These are phyloP conservation scores for Phytophthora pinifolia DNA, from an alignment of 352 stramenopile genomes.

Conservation along the genomic window DNA sequence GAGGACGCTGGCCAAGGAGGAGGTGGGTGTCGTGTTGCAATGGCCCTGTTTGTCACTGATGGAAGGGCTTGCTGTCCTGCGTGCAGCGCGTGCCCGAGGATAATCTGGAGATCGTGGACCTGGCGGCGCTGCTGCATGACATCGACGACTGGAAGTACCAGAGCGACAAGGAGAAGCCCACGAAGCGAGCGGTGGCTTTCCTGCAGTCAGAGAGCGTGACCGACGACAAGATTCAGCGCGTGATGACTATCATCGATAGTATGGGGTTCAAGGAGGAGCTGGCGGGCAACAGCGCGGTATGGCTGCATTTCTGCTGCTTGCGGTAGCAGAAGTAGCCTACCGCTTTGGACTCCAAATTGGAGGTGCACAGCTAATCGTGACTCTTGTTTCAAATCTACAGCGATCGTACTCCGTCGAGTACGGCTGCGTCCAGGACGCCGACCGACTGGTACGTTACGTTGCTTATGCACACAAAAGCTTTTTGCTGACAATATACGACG, in stretches of 20 bases:
- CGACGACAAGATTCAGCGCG: constrained; percentile 50
- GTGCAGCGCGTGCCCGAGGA: constrained; percentile 53
- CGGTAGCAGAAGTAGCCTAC: too few species aligned
- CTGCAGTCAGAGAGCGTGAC: constrained; percentile 52
- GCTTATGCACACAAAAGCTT: not conserved
- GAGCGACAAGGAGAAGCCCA: constrained; percentile 41
- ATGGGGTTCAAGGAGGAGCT: constrained; percentile 90
- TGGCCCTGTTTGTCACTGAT: not conserved
- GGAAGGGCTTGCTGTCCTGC: not conserved
- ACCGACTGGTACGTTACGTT: constrained; percentile 58
- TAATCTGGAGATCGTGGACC: constrained; percentile 74
- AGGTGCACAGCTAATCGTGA: not conserved
- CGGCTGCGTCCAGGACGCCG: constrained; percentile 89
- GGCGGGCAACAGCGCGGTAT: constrained; percentile 27
- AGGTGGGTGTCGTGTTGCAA: constrained; percentile 38
- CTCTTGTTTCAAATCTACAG: constrained; percentile 13
- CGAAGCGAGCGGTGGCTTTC: constrained; percentile 62
- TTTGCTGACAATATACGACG: not conserved
- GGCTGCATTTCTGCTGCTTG: too few species aligned
- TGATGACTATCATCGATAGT: constrained; percentile 82
- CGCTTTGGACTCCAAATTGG: too few species aligned
- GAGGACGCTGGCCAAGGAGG: constrained; percentile 66
- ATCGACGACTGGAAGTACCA: constrained; percentile 92
- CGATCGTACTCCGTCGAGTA: constrained; percentile 61
- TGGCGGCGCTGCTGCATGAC: constrained; percentile 87